These are phyloP conservation scores for Tanacetum coccineum DNA, from an alignment of 129 eudicot species.

Conservation along the genomic window DNA sequence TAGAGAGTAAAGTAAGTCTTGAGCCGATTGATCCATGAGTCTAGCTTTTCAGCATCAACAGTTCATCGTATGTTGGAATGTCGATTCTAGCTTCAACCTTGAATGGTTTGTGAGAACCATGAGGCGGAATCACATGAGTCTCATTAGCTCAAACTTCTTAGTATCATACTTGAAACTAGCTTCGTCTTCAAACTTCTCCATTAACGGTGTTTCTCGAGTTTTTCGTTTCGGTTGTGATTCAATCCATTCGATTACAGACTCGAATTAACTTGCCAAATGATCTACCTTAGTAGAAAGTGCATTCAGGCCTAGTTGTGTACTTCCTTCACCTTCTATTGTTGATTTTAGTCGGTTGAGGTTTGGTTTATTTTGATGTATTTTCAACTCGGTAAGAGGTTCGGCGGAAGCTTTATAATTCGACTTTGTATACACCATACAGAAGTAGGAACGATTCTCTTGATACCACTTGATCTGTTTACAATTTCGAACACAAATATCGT, in stretches of 20 bases:
- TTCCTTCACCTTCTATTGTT: background rate
- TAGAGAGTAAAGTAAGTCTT: conserved; percentile 18
- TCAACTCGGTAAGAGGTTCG: background rate
- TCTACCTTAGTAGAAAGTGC: conserved; percentile 5
- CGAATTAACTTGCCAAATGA: background rate
- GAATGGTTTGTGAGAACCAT: background rate
- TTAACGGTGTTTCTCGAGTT: background rate
- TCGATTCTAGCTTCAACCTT: conserved; percentile 5
- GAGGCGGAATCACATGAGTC: background rate
- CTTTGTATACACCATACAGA: background rate
- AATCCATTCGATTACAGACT: conserved; percentile 3
- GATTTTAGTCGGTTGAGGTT: background rate
- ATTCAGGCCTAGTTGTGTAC: background rate
- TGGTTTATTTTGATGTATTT: background rate
- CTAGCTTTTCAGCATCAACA: conserved; percentile 11
- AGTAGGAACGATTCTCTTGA: no score
- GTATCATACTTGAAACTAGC: background rate
- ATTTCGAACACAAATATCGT: no score
- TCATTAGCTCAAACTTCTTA: background rate
- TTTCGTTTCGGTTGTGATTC: background rate
- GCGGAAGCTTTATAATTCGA: background rate
- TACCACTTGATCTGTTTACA: no score
- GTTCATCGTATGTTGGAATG: conserved; percentile 3
- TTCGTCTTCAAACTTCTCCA: background rate
- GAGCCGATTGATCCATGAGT: conserved; percentile 13